These are phyloP conservation scores for Arabis hirsuta DNA, from an alignment of 345 rosid genomes.

Conservation along the genomic window DNA sequence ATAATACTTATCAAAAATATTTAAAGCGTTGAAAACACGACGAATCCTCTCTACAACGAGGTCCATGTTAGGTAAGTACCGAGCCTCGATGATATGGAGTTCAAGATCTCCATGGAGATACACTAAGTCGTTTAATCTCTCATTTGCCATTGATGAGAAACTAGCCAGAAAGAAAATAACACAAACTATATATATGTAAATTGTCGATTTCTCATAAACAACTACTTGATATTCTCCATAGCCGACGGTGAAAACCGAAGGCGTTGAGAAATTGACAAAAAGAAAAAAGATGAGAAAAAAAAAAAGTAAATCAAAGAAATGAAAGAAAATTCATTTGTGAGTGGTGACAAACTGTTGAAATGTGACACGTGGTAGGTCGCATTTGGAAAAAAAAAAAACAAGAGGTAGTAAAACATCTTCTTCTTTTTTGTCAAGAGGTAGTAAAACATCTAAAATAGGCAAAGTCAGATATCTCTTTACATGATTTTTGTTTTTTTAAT, in stretches of 20 bases:
- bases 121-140: conserved; percentile 20
- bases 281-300: background rate
- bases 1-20: conserved; percentile 47
- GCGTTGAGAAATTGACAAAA: conserved; percentile 20
- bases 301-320: no score
- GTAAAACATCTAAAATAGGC: no score
- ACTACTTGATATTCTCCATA: conserved; percentile 40
- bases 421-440: no score
- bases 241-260: conserved; percentile 46
- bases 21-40: conserved; percentile 51
- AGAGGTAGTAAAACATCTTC: no score
- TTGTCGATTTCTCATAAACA: background rate
- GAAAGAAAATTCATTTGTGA: no score
- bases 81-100: conserved; percentile 70
- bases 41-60: conserved; percentile 64
- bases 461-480: no score
- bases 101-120: conserved; percentile 84
- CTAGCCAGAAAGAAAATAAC: no score
- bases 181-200: no score
- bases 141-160: conserved; percentile 46
- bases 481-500: no score
- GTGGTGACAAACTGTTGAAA: no score
- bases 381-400: no score
- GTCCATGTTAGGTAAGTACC: conserved; percentile 84
- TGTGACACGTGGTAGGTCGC: no score